A percentile compares a stretch with the other conserved stretches of the same genome.
Conservation (phyloP, 1,284 basidiomycete genomes). For the Chalciporus sp. region DNA sequence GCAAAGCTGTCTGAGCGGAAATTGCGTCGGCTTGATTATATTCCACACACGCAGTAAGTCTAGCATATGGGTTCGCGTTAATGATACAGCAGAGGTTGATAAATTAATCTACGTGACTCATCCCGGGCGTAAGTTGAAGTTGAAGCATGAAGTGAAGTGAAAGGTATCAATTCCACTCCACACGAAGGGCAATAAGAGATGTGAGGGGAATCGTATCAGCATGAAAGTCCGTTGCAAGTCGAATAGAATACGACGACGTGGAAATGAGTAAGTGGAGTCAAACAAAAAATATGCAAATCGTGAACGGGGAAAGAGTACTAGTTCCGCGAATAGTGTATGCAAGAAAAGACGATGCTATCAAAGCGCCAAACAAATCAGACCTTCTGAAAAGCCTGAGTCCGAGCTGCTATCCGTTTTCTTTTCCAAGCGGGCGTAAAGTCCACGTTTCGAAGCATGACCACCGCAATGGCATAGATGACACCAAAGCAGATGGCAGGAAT, state of each 20-base stretch:
- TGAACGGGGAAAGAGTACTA: constrained; percentile 3
- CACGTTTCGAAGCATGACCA: constrained; percentile 34
- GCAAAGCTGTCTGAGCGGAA: not conserved
- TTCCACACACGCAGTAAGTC: not conserved
- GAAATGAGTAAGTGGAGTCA: not conserved
- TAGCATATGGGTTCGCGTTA: not conserved
- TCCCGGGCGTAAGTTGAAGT: not conserved
- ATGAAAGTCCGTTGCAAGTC: constrained; percentile 10
- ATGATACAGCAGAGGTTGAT: constrained; percentile 12
- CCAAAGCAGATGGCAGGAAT: constrained; percentile 37
- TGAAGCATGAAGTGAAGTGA: not conserved
- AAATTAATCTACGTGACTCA: constrained; percentile 25
- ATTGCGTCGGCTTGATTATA: not conserved
- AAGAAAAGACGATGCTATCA: constrained; percentile 13
- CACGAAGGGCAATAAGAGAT: not conserved
- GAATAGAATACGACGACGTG: not conserved
- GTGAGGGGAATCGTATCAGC: constrained; percentile 8
- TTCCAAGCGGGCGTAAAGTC: constrained; percentile 37
- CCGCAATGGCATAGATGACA: constrained; percentile 33
- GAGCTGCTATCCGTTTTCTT: constrained; percentile 31
- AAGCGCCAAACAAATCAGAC: constrained; percentile 23
- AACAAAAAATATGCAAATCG: constrained; percentile 4
- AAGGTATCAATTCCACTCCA: not conserved
- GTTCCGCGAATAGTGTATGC: constrained; percentile 24
- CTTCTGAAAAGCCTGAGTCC: constrained; percentile 23